Evolutionary conservation across 2,329 filamentous ascomycete species (phyloP).

Genomic region (Sporothrix sp.): DNA sequence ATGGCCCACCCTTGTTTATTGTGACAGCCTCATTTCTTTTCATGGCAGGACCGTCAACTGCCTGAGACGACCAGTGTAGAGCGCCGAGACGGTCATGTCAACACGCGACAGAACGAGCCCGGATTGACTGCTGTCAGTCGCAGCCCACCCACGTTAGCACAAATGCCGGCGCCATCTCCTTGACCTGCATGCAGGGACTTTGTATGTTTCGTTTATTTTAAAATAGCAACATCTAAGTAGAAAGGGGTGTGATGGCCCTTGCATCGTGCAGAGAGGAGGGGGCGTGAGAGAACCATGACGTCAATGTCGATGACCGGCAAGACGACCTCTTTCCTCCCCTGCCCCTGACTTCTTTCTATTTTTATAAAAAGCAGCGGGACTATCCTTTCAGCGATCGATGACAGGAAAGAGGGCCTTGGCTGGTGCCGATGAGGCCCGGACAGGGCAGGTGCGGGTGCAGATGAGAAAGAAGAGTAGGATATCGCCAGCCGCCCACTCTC

Average conservation of each 20-base stretch:
- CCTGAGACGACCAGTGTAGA: too few species aligned
- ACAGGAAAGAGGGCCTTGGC: background rate
- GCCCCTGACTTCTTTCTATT: background rate
- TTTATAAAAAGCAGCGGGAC: constrained; percentile 9
- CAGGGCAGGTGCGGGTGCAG: background rate
- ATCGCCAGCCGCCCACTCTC: too few species aligned
- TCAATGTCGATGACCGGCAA: background rate
- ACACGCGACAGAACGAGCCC: too few species aligned
- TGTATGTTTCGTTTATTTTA: background rate
- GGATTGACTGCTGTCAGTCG: too few species aligned
- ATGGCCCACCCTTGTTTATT: too few species aligned
- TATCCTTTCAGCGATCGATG: constrained; percentile 1
- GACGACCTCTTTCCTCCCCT: background rate
- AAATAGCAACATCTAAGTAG: background rate
- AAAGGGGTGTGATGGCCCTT: background rate
- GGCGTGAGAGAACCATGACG: background rate
- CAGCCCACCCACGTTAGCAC: too few species aligned
- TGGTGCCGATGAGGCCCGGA: background rate
- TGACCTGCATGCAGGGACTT: background rate
- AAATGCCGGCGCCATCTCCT: too few species aligned
- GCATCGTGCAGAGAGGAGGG: background rate
- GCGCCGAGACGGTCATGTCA: too few species aligned
- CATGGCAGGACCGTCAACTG: too few species aligned
- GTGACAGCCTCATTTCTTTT: too few species aligned
- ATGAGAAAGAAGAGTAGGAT: background rate